These are phyloP conservation scores for Hypoxylon cercidicola DNA, from an alignment of 495 filamentous ascomycete genomes.

Conservation along the genomic window DNA sequence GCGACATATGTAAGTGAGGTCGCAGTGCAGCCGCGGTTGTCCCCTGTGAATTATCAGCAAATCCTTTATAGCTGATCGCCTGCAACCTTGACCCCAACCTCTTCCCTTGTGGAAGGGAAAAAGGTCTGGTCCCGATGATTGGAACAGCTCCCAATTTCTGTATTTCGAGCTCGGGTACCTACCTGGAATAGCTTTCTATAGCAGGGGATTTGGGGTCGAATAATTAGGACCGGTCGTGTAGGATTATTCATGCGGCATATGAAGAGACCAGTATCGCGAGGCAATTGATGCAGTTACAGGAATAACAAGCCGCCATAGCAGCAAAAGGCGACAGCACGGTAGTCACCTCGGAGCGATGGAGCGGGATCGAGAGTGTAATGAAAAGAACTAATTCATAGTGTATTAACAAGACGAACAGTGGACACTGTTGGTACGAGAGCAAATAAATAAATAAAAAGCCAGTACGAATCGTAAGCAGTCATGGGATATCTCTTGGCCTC, in stretches of 20 bases:
- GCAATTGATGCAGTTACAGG: no score
- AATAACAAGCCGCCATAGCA: no score
- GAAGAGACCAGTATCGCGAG: no score
- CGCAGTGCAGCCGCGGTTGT: neutral
- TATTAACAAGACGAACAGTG: slow-evolving; percentile 24
- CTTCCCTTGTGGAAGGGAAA: neutral
- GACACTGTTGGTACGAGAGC: neutral
- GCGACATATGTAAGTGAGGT: neutral
- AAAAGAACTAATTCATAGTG: slow-evolving; percentile 9
- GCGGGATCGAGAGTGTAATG: neutral
- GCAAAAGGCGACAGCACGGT: no score
- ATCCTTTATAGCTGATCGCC: slow-evolving; percentile 8
- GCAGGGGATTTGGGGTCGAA: no score
- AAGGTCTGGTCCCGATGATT: neutral
- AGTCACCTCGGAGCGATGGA: neutral
- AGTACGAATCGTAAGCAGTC: slow-evolving; percentile 25
- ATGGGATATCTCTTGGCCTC: slow-evolving; percentile 14
- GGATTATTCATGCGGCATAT: no score
- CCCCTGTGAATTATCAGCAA: neutral
- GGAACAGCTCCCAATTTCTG: neutral
- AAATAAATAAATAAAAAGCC: slow-evolving; percentile 6
- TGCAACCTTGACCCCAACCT: slow-evolving; percentile 2
- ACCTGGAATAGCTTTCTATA: no score
- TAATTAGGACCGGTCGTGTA: no score
- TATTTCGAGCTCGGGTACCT: no score